phyloP scores from a whole-genome alignment of 345 rosid genomes.

The Sisymbrium altissimum region DNA sequence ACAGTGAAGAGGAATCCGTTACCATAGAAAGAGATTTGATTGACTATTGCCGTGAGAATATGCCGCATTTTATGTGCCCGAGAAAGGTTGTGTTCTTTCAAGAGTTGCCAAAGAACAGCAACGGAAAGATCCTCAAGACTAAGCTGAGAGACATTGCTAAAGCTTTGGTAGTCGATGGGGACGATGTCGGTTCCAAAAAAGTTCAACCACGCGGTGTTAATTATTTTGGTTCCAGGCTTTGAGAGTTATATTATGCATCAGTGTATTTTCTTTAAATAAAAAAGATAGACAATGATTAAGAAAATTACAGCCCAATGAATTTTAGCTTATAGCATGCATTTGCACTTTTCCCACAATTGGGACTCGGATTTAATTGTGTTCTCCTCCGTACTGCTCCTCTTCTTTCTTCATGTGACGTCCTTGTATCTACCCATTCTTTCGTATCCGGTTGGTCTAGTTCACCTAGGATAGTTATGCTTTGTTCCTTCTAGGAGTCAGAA shows the following conservation, averaged over 20 bases:
- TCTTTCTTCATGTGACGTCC: too few relatives aligned
- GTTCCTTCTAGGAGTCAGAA: too few relatives aligned
- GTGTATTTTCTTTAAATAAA: too few relatives aligned
- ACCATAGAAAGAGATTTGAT: constrained; percentile 40
- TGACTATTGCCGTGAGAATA: constrained; percentile 39
- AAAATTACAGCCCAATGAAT: too few relatives aligned
- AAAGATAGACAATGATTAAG: too few relatives aligned
- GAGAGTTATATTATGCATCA: background rate
- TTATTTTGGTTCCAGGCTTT: constrained; percentile 8
- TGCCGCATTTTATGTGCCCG: constrained; percentile 53
- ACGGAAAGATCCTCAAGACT: constrained; percentile 52
- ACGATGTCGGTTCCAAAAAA: background rate
- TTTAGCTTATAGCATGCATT: too few relatives aligned
- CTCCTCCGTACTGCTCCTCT: too few relatives aligned
- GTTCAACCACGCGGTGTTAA: background rate
- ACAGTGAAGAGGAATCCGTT: constrained; percentile 4
- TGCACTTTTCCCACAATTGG: too few relatives aligned
- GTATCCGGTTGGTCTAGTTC: too few relatives aligned
- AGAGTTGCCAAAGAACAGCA: constrained; percentile 51
- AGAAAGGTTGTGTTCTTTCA: constrained; percentile 43
- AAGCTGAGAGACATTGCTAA: constrained; percentile 44
- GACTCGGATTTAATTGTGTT: too few relatives aligned
- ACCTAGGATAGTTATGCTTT: too few relatives aligned
- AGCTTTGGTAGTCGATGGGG: constrained; percentile 18
- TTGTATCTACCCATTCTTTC: too few relatives aligned